Evolutionary conservation across 257 asterid species (phyloP), one percentile per base, ranked within the genome.

Genomic region (Asclepias syriaca): DNA sequence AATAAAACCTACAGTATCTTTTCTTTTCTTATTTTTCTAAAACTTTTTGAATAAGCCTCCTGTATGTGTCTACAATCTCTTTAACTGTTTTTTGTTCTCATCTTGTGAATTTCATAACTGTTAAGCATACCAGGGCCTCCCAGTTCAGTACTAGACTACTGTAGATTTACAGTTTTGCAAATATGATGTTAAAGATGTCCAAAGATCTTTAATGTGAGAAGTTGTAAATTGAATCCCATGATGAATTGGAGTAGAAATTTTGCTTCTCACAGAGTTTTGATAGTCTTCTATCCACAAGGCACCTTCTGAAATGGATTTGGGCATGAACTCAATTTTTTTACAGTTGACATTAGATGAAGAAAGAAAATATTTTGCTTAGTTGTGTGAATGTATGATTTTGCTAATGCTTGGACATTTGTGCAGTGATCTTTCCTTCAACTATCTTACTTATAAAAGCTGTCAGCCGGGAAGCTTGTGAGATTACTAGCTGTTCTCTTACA

Each of bases 351-450:
- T 50, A 37, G 29, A 18, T 39, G 27, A 37, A 18, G 1, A 19
- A 37, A 63, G 3, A 0, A 7, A 64, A 18, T 39, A 64, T 37
- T 64, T 6, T 37, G 49, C 68, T 64, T 29, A 64, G n/a, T 39
- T 18, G 29, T 3, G 21, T 64, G 29, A 29, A 64, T 43, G 48
- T 32, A 24, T 24, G 34, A 18, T 34, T 54, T 19, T 77, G 56
- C 74, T 53, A 7, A 50, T 46, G 10, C 60, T n/a, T 54, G 27
- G 71, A 34, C 29, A 32, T 76, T 77, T 80, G 19, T 84, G 69
- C 89, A 88, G 95, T 48, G 95, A 88, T 66, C 77, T 88, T 10
- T 86, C 95, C 74, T 88, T 84, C 85, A 88, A 88, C 86, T 86
- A 84, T 80, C 81, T 83, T 61, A 84, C 87, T 16, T 69, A 70